Evolutionary conservation across 2,329 filamentous ascomycete genomes (phyloP), one percentile per base, ranked within the genome.

Genomic region (Diaporthe sp.): DNA sequence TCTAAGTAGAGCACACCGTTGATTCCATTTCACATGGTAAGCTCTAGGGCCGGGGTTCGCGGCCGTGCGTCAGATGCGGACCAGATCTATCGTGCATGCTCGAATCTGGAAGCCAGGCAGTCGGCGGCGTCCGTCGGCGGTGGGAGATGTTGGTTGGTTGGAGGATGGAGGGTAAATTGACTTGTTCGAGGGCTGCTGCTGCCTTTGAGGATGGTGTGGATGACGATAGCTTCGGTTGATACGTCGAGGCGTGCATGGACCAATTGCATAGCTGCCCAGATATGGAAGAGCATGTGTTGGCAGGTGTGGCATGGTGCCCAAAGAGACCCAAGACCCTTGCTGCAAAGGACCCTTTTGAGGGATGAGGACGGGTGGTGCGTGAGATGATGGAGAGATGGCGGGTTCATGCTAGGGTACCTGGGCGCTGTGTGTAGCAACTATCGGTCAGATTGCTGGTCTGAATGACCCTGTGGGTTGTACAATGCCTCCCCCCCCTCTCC

Each of bases 221-320:
- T 53, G 65, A 53, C 31, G 65, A 53, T 68, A 39, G 65, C 46
- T 53, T 53, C 31, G 46, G 46, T 53, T 68, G 65, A 25, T 68
- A 7, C 31, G 13, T 51, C 49, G 46, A 37, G 31, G 46, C 22
- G 34, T 39, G 46, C 31, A 15, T 53, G 34, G 22, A 7, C 65
- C 46, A 53, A 55, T 70, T 39, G 13, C 4, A 34, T 34, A 70
- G 49, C n/a, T 70, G 65, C 65, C 65, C 65, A 53, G 34, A 70
- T 70, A 31, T 70, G 49, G 65, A 70, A 70, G 65, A 15, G 34
- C 34, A 42, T 55, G 49, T 42, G 65, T 28, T 70, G 65, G 42
- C 65, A 55, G 65, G 65, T 70, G 65, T 55, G 65, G 49, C 49
- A 55, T 70, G 13, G 65, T 70, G 65, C 65, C 65, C 65, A 70